Conservation (phyloP, 2,329 filamentous ascomycete species). For the Ophiostoma montium region DNA sequence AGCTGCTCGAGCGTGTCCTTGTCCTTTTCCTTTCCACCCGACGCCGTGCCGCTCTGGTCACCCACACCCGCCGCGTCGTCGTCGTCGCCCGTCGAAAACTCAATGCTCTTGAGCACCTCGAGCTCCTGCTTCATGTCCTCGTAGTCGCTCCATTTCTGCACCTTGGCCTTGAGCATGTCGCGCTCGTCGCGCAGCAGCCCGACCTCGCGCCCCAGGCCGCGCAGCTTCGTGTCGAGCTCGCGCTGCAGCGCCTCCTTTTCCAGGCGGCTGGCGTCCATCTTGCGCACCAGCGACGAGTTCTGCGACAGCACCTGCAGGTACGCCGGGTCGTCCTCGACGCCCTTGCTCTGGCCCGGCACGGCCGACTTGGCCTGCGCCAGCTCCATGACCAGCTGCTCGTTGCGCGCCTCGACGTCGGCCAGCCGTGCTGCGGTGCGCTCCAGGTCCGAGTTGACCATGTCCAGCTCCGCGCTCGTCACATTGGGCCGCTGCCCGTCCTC, state of each 20-base stretch:
- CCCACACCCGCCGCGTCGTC: slow-evolving; percentile 38
- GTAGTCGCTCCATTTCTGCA: slow-evolving; percentile 86
- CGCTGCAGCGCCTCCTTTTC: slow-evolving; percentile 74
- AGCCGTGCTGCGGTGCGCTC: slow-evolving; percentile 78
- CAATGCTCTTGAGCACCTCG: slow-evolving; percentile 93
- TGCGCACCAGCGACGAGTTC: slow-evolving; percentile 81
- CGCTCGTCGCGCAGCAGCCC: slow-evolving; percentile 64
- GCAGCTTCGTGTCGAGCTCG: slow-evolving; percentile 59
- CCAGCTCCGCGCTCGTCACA: slow-evolving; percentile 77
- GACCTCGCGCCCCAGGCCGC: slow-evolving; percentile 67
- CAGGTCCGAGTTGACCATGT: slow-evolving; percentile 82
- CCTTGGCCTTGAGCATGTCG: slow-evolving; percentile 63
- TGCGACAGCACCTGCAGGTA: slow-evolving; percentile 84
- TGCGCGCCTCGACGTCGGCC: slow-evolving; percentile 83
- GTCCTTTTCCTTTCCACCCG: slow-evolving; percentile 28
- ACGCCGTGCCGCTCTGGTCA: neutral
- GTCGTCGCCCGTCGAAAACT: slow-evolving; percentile 84
- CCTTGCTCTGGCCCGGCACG: slow-evolving; percentile 41
- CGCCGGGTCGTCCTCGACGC: slow-evolving; percentile 75
- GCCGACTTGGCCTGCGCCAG: slow-evolving; percentile 78
- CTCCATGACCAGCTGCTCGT: slow-evolving; percentile 83
- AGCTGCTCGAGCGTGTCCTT: slow-evolving; percentile 83
- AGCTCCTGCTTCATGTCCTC: slow-evolving; percentile 93
- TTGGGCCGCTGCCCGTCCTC: slow-evolving; percentile 44
- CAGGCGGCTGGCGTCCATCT: slow-evolving; percentile 68